Conservation (phyloP, 2,329 filamentous ascomycete genomes). For the Camillea tinctor region DNA sequence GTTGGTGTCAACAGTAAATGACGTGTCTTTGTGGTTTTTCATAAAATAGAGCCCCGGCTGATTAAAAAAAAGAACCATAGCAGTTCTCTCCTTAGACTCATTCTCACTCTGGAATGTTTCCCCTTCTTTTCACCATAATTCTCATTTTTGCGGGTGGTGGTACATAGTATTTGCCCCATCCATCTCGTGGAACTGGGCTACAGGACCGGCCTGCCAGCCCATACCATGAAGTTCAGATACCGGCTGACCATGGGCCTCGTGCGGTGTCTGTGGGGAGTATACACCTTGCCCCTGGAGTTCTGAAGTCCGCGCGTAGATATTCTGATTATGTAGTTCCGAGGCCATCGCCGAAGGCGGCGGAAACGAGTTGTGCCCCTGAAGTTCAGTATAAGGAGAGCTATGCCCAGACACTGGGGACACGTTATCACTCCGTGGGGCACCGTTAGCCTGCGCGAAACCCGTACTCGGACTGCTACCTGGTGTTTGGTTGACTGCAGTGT, state of each 20-base stretch:
- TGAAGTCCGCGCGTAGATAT: conserved; percentile 6
- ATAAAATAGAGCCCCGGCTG: no score
- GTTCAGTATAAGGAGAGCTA: conserved; percentile 17
- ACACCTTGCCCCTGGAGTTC: conserved; percentile 19
- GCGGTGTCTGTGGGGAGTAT: conserved; percentile 6
- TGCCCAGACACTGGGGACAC: conserved; percentile 26
- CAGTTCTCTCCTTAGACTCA: neutral
- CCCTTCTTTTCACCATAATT: neutral
- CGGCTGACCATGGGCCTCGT: conserved; percentile 24
- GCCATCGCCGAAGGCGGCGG: conserved; percentile 9
- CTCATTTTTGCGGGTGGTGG: neutral
- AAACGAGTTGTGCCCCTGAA: conserved; percentile 13
- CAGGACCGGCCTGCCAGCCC: conserved; percentile 28
- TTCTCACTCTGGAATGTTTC: neutral
- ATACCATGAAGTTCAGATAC: conserved; percentile 22
- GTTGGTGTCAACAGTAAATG: no score
- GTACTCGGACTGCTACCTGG: conserved; percentile 15
- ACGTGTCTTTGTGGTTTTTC: no score
- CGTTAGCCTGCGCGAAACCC: conserved; percentile 10
- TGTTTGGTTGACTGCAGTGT: conserved; percentile 8
- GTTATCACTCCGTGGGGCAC: conserved; percentile 15
- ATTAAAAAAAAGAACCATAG: neutral
- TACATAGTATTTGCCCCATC: conserved; percentile 14
- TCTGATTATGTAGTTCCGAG: conserved; percentile 21
- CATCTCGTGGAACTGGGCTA: conserved; percentile 26